Conservation (phyloP, 1,284 basidiomycete genomes). For the Pisolithus thermaeus region DNA sequence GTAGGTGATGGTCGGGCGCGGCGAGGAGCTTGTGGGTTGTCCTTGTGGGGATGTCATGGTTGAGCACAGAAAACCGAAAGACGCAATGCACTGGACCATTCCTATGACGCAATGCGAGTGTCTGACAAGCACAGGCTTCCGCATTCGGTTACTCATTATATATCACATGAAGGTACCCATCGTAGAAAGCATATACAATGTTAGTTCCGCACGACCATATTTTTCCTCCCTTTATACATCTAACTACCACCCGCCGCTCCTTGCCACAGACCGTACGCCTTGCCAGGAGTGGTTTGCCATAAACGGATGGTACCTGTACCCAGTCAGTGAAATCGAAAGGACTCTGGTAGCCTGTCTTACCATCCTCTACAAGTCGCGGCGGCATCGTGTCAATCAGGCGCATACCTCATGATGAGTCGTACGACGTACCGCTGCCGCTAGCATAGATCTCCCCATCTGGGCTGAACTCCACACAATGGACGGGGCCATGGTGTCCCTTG, state of each 20-base stretch:
- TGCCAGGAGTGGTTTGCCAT: constrained; percentile 95
- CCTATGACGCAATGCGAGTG: background rate
- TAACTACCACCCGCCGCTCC: constrained; percentile 38
- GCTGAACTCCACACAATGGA: constrained; percentile 89
- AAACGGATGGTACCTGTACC: constrained; percentile 80
- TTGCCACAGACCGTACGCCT: constrained; percentile 92
- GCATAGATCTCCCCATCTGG: constrained; percentile 99
- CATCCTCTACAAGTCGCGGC: constrained; percentile 52
- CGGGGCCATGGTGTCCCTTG: constrained; percentile 97
- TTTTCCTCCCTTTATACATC: constrained; percentile 6
- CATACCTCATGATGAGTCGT: constrained; percentile 6
- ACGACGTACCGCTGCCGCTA: constrained; percentile 80
- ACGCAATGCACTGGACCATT: background rate
- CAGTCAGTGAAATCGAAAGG: constrained; percentile 2
- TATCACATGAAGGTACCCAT: no score
- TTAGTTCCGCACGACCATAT: constrained; percentile 11
- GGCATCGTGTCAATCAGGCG: constrained; percentile 9
- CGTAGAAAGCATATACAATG: constrained; percentile 7
- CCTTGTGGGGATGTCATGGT: constrained; percentile 3
- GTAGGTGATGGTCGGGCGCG: constrained; percentile 25
- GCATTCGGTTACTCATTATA: no score
- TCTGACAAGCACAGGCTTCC: no score
- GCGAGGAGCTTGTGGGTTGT: background rate
- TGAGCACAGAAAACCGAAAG: background rate
- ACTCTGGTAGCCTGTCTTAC: constrained; percentile 34